phyloP scores from a whole-genome alignment of 257 asterid genomes.

The Petrea volubilis region DNA sequence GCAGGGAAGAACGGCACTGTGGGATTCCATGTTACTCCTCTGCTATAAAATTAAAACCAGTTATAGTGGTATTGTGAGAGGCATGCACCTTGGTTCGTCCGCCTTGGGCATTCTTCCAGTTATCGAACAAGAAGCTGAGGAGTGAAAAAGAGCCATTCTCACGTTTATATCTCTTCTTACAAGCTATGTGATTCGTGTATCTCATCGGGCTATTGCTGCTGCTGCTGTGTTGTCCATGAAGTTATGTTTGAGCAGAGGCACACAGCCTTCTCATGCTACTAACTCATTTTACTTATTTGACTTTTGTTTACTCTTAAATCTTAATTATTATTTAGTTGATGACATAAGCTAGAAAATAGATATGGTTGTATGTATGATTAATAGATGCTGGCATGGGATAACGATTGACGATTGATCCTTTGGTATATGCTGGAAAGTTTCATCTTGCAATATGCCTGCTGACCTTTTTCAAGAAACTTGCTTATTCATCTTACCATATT shows the following conservation, averaged over 20 bases:
- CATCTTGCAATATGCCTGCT: not conserved
- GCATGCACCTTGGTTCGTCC: conserved; percentile 90
- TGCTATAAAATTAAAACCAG: conserved; percentile 69
- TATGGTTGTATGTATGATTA: not conserved
- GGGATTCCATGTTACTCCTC: conserved; percentile 86
- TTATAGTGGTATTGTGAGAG: conserved; percentile 82
- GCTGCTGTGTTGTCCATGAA: not conserved
- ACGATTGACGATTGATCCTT: not conserved
- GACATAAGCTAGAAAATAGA: not conserved
- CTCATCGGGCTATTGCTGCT: not conserved
- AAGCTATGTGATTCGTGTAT: not conserved
- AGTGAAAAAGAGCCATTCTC: conserved; percentile 27
- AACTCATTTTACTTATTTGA: not conserved
- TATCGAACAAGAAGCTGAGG: conserved; percentile 61
- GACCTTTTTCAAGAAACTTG: not conserved
- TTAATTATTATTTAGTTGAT: not conserved
- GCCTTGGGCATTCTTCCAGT: conserved; percentile 81
- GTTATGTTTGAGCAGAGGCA: not conserved
- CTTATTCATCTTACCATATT: not conserved
- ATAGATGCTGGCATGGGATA: not conserved
- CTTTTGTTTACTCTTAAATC: not conserved
- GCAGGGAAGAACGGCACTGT: conserved; percentile 95
- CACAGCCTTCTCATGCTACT: not conserved
- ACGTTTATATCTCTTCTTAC: not conserved
- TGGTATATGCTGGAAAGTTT: not conserved